Percentiles rank a stretch among this genome's conserved stretches.
Evolutionary conservation across 768 basidiomycete species (phyloP).

Genomic region (Pisolithus tinctorius): DNA sequence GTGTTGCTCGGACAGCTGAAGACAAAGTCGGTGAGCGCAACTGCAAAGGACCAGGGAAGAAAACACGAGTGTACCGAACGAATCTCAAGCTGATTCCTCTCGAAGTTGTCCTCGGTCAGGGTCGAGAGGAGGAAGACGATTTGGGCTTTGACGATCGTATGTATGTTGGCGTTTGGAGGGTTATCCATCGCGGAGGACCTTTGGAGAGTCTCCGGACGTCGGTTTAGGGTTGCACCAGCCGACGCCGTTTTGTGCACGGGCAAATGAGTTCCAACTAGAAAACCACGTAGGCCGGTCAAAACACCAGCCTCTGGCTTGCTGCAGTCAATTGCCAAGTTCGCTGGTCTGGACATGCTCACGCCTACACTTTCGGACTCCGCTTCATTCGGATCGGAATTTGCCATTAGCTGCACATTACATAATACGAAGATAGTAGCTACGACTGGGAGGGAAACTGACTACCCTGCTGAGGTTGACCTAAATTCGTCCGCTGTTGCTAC

Average conservation of each 20-base stretch:
- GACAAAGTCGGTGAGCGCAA: slow-evolving; percentile 11
- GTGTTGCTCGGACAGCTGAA: slow-evolving; percentile 92
- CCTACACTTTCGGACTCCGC: no score
- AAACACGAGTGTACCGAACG: slow-evolving; percentile 63
- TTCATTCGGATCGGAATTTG: neutral
- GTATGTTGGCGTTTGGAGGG: slow-evolving; percentile 77
- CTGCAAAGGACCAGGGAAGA: slow-evolving; percentile 6
- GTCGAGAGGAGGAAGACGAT: slow-evolving; percentile 96
- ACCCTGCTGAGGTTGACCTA: slow-evolving; percentile 25
- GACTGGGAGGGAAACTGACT: slow-evolving; percentile 26
- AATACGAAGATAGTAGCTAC: slow-evolving; percentile 10
- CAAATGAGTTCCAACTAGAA: slow-evolving; percentile 27
- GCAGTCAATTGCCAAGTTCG: slow-evolving; percentile 12
- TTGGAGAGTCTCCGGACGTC: slow-evolving; percentile 70
- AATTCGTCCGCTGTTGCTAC: slow-evolving; percentile 16
- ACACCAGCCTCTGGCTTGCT: slow-evolving; percentile 21
- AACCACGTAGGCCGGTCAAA: slow-evolving; percentile 25
- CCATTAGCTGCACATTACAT: neutral
- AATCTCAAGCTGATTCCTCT: slow-evolving; percentile 90
- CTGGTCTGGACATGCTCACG: slow-evolving; percentile 1
- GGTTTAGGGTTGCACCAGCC: slow-evolving; percentile 57
- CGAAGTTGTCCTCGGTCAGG: slow-evolving; percentile 95
- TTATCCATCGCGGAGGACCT: slow-evolving; percentile 83
- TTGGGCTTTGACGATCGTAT: slow-evolving; percentile 93
- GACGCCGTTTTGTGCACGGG: slow-evolving; percentile 55